Conservation (phyloP, 2,329 filamentous ascomycete species). For the Ascochyta pisi region DNA sequence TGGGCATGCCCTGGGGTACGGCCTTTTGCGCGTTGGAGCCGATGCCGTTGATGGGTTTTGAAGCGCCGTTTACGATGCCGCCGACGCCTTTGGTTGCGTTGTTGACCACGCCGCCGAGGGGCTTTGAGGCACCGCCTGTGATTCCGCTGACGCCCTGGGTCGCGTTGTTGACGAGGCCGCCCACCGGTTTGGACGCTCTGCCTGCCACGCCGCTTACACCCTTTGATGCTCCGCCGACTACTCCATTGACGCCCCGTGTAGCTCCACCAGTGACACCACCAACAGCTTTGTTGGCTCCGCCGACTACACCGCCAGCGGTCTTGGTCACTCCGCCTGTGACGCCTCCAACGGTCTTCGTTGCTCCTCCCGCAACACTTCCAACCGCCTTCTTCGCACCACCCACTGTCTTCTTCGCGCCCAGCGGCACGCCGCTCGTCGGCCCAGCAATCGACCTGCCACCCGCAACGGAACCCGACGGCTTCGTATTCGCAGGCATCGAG, state of each 20-base stretch:
- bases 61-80: conserved; percentile 10
- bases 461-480: conserved; percentile 20
- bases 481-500: conserved; percentile 38
- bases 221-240: conserved; percentile 8
- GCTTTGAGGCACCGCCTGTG: background rate
- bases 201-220: background rate
- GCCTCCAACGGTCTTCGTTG: conserved; percentile 17
- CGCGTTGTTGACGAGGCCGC: conserved; percentile 11
- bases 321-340: conserved; percentile 14
- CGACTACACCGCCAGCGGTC: conserved; percentile 6
- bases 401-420: conserved; percentile 42
- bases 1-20: conserved; percentile 16
- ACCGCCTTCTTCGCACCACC: conserved; percentile 31
- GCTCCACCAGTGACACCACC: conserved; percentile 12
- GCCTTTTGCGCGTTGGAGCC: conserved; percentile 7
- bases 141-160: conserved; percentile 11
- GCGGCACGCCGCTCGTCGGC: conserved; percentile 24
- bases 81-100: conserved; percentile 18
- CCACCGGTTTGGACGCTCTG: conserved; percentile 8
- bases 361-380: conserved; percentile 19
- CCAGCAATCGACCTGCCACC: conserved; percentile 13
- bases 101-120: conserved; percentile 2
- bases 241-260: conserved; percentile 6
- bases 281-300: conserved; percentile 4
- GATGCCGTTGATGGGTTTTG: conserved; percentile 13